These are phyloP conservation scores for Aspergillus spinulosporus DNA, from an alignment of 2,329 filamentous ascomycete species.

Conservation along the genomic window DNA sequence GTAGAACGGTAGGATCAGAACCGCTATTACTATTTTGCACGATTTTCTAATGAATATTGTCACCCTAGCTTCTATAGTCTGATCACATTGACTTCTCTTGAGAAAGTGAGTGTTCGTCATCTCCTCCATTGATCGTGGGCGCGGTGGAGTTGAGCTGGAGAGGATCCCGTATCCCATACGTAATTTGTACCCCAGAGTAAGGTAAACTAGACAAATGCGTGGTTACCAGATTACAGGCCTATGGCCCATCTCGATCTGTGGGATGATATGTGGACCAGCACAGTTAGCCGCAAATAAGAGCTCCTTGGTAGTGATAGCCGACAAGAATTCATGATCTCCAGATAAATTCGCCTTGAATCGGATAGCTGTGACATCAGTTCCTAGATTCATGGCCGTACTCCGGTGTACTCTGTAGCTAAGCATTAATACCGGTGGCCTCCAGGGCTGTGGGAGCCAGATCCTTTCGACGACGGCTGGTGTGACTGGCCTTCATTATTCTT, in stretches of 20 bases:
- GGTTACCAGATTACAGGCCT: neutral
- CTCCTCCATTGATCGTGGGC: slow-evolving; percentile 18
- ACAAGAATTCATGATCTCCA: neutral
- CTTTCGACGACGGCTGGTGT: neutral
- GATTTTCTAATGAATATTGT: slow-evolving; percentile 3
- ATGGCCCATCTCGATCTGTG: slow-evolving; percentile 10
- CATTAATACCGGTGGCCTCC: neutral
- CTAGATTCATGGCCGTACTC: neutral
- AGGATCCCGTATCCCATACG: slow-evolving; percentile 1
- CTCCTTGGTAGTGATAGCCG: neutral
- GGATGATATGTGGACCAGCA: slow-evolving; percentile 19
- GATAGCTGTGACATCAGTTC: neutral
- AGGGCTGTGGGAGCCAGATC: neutral
- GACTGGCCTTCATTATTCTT: neutral
- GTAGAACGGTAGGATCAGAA: neutral
- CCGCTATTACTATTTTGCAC: slow-evolving; percentile 8
- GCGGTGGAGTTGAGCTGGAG: slow-evolving; percentile 31
- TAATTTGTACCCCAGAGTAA: neutral
- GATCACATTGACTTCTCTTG: neutral
- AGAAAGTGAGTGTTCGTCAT: slow-evolving; percentile 30
- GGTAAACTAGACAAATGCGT: no score
- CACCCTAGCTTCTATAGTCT: neutral
- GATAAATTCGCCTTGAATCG: neutral
- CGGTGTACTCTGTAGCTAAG: no score
- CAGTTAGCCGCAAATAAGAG: slow-evolving; percentile 15